phyloP scores from a whole-genome alignment of 2,329 filamentous ascomycete genomes.

The Verruconis gallopava region DNA sequence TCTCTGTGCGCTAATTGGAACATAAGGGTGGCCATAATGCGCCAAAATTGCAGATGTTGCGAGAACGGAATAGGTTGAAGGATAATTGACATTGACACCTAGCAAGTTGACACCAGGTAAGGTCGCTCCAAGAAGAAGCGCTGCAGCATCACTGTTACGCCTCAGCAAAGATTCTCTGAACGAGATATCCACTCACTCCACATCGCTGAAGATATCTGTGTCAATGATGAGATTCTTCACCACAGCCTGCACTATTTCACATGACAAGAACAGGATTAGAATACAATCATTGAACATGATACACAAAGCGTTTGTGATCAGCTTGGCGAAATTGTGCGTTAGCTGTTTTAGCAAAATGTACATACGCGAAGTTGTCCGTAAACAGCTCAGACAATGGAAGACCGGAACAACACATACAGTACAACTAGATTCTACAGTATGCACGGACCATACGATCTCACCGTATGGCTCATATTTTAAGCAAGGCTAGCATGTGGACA shows the following conservation, averaged over 20 bases:
- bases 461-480: too few species aligned
- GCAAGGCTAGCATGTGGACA: too few species aligned
- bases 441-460: too few species aligned
- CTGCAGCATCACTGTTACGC: conserved; percentile 27
- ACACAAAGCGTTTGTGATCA: too few species aligned
- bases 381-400: too few species aligned
- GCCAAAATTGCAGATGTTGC: conserved; percentile 25
- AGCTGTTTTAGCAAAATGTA: too few species aligned
- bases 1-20: conserved; percentile 13
- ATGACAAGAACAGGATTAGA: too few species aligned
- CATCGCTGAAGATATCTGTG: conserved; percentile 36
- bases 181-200: conserved; percentile 29
- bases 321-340: too few species aligned
- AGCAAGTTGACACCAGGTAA: conserved; percentile 26
- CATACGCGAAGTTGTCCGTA: too few species aligned
- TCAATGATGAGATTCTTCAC: conserved; percentile 32
- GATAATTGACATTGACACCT: conserved; percentile 31
- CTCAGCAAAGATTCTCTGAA: neutral
- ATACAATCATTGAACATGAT: too few species aligned
- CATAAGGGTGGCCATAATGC: conserved; percentile 24
- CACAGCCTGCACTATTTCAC: neutral
- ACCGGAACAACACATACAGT: too few species aligned
- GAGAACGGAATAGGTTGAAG: conserved; percentile 30
- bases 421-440: too few species aligned
- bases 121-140: conserved; percentile 29